These are phyloP conservation scores for Pisolithus microcarpus DNA, from an alignment of 768 basidiomycete genomes.

Conservation along the genomic window DNA sequence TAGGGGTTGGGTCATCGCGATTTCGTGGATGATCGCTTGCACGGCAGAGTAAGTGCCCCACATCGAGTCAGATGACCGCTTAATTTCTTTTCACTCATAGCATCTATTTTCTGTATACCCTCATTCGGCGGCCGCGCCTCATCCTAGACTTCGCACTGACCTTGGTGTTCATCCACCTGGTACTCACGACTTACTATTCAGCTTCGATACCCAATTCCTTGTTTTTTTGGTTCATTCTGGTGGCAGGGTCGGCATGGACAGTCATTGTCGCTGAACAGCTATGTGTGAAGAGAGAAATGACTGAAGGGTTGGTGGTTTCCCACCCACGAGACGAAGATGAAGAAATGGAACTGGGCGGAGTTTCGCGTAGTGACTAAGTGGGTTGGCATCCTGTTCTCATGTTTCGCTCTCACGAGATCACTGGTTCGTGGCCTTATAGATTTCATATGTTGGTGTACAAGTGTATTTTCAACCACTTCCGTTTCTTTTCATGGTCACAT, in stretches of 20 bases:
- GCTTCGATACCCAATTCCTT: constrained; percentile 69
- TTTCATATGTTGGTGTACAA: background rate
- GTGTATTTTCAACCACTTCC: no score
- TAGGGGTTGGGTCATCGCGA: constrained; percentile 86
- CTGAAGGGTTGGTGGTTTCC: constrained; percentile 63
- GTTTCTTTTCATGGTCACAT: no score
- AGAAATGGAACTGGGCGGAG: constrained; percentile 47
- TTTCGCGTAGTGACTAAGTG: constrained; percentile 54
- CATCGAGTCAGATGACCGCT: constrained; percentile 1
- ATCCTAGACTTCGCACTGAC: constrained; percentile 94
- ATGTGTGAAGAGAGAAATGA: constrained; percentile 86
- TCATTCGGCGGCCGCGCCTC: constrained; percentile 87
- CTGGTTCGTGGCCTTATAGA: background rate
- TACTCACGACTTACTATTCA: constrained; percentile 83
- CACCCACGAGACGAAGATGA: constrained; percentile 38
- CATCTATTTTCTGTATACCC: constrained; percentile 76
- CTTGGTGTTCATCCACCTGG: constrained; percentile 83
- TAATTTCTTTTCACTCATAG: constrained; percentile 21
- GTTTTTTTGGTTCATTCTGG: constrained; percentile 86
- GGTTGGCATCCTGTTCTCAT: constrained; percentile 24
- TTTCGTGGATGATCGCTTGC: constrained; percentile 79
- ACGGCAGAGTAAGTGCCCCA: constrained; percentile 70
- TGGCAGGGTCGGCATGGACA: constrained; percentile 61
- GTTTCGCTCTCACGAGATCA: background rate
- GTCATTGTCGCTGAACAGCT: constrained; percentile 85